Evolutionary conservation across 2,329 filamentous ascomycete genomes (phyloP).

Genomic region (Bipolaris victoriae): DNA sequence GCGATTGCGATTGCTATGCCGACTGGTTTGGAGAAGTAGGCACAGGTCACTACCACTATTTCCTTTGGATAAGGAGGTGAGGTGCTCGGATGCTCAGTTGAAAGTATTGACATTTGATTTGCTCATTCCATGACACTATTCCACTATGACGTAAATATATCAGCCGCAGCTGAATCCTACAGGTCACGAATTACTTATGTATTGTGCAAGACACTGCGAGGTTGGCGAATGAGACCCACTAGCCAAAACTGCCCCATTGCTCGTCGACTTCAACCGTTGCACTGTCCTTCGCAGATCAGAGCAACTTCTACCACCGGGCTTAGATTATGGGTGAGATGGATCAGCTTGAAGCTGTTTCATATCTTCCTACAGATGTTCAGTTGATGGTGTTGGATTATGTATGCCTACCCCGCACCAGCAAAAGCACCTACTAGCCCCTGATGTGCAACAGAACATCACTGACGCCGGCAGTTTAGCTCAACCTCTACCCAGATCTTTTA

Average conservation of each 20-base stretch:
- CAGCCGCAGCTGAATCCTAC: too few species aligned
- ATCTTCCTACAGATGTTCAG: neutral
- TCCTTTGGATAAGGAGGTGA: too few species aligned
- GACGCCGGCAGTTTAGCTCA: neutral
- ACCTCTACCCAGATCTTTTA: slow-evolving; percentile 9
- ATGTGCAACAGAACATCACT: neutral
- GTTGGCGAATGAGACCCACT: too few species aligned
- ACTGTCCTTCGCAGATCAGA: neutral
- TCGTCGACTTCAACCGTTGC: neutral
- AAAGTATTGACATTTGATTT: too few species aligned
- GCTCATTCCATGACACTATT: too few species aligned
- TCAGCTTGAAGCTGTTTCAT: neutral
- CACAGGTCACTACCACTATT: too few species aligned
- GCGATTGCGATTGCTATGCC: too few species aligned
- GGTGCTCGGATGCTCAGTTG: too few species aligned
- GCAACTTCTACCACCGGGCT: neutral
- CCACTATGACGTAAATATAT: too few species aligned
- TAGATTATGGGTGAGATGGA: neutral
- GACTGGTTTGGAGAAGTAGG: too few species aligned
- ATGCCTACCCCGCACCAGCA: neutral
- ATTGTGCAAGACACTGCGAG: too few species aligned
- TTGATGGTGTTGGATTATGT: neutral
- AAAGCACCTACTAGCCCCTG: neutral
- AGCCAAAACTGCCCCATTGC: neutral
- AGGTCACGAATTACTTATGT: too few species aligned